Evolutionary conservation across 768 basidiomycete genomes (phyloP), one percentile per base, ranked within the genome.

Genomic region (Suillus placidus): DNA sequence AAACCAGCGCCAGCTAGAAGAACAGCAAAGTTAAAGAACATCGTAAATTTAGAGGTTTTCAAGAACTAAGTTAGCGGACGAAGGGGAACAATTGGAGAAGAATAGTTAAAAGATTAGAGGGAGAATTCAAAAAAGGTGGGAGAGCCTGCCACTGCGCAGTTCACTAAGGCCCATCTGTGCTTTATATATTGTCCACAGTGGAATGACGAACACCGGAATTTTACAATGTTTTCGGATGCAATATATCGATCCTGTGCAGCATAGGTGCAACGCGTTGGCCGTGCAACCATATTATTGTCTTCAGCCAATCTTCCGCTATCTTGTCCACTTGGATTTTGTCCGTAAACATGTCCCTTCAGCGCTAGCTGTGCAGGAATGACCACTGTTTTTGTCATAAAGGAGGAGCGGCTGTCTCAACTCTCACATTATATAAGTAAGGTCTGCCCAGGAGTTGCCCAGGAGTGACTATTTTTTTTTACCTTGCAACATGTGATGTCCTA

Each of bases 1-100:
- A 79, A 65, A 65, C 75, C 78, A 67, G 78, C 76, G 67, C 74
- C 76, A 57, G 73, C 73, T 52, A 76, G 60, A 68, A 81, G 64
- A 62, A 76, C 56, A 47, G 67, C 64, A 52, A 70, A 58, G 49
- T 45, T 69, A 62, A 71, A 65, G 71, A 73, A 72, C 81, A 70
- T 78, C 8, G n/a, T 45, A 34, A 54, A 66, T 30, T 16, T 34
- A 40, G 16, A 4, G n/a, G 20, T 40, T 56, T 56, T 37, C 26
- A 37, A 40, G 26, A 45, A 63, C 2, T 62, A 62, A 66, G 7
- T 43, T 63, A 61, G 16, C 55, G 5, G 30, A 18, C 0, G 38
- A 58, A 26, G 37, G 57, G 6, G 13, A 49, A 26, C 5, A 16
- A 5, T 5, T 38, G 8, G 9, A 16, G 7, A 40, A 58, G 26